phyloP scores from a whole-genome alignment of 352 stramenopile species.

The Elongisporangium anandrum region DNA sequence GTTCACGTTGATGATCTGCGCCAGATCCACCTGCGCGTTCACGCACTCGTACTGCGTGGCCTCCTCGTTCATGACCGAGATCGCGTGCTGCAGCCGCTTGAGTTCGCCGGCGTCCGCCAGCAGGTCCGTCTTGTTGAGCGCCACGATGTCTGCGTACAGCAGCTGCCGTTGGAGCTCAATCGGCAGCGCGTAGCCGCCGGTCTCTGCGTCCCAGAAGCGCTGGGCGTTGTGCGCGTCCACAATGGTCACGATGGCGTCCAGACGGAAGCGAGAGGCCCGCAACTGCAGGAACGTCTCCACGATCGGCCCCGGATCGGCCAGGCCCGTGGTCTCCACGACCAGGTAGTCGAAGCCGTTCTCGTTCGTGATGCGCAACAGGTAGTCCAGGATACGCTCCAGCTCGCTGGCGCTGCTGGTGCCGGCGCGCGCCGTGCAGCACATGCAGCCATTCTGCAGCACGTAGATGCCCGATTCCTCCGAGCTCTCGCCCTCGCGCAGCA shows the following conservation, averaged over 20 bases:
- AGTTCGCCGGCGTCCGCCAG: constrained; percentile 25
- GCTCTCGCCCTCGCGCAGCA: constrained; percentile 30
- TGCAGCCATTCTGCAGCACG: constrained; percentile 97
- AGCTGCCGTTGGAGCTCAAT: constrained; percentile 62
- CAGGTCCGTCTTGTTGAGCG: constrained; percentile 72
- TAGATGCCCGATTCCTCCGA: constrained; percentile 82
- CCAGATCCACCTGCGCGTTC: constrained; percentile 46
- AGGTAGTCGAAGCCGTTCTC: constrained; percentile 94
- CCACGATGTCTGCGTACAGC: constrained; percentile 65
- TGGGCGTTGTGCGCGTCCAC: constrained; percentile 86
- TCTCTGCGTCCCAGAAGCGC: constrained; percentile 25
- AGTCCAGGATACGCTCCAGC: constrained; percentile 92
- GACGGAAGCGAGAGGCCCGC: constrained; percentile 85
- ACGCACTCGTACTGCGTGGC: constrained; percentile 34
- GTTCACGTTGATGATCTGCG: constrained; percentile 56
- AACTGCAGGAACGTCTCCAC: constrained; percentile 96
- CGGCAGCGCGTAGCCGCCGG: constrained; percentile 28
- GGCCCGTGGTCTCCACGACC: constrained; percentile 96
- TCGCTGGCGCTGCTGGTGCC: constrained; percentile 87
- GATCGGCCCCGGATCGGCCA: constrained; percentile 96
- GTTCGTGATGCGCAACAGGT: constrained; percentile 54
- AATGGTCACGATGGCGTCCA: constrained; percentile 96
- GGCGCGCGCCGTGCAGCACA: constrained; percentile 93
- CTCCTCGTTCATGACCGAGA: constrained; percentile 49
- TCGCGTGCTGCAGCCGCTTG: constrained; percentile 19